These are phyloP conservation scores for Calonectria ilicicola DNA, from an alignment of 2,329 filamentous ascomycete genomes.

Conservation along the genomic window DNA sequence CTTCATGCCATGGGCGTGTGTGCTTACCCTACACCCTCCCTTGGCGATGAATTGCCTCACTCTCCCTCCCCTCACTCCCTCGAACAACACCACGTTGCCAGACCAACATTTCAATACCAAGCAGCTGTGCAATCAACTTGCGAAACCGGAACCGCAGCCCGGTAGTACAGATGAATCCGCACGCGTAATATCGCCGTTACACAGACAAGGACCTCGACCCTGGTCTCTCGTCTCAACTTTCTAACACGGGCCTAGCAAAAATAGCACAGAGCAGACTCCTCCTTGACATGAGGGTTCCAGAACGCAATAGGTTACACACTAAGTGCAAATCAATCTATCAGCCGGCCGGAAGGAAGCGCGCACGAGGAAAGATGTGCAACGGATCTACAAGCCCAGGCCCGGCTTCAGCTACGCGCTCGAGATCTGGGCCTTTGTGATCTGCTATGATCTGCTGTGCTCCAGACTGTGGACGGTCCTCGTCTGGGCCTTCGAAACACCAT, in stretches of 20 bases:
- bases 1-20: not conserved
- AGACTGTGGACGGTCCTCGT: not conserved
- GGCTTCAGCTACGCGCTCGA: not conserved
- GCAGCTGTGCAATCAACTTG: not conserved
- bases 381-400: slow-evolving; percentile 1
- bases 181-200: not conserved
- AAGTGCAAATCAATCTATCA: slow-evolving; percentile 2
- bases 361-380: not conserved
- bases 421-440: not conserved
- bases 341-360: not conserved
- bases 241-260: not conserved
- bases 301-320: not conserved
- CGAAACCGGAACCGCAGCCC: not conserved
- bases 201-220: not conserved
- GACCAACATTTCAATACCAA: not conserved
- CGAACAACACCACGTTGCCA: not conserved
- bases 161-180: not conserved
- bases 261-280: not conserved
- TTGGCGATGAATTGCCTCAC: not conserved
- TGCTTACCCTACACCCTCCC: not conserved
- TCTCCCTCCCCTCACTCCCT: not conserved
- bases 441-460: not conserved
- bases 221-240: not conserved
- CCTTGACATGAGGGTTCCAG: slow-evolving; percentile 1
- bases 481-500: not conserved